A percentile compares a stretch with the other conserved stretches of the same genome.
These are phyloP conservation scores for Coniferiporia sulphurascens DNA, from an alignment of 1,284 basidiomycete genomes.

Conservation along the genomic window DNA sequence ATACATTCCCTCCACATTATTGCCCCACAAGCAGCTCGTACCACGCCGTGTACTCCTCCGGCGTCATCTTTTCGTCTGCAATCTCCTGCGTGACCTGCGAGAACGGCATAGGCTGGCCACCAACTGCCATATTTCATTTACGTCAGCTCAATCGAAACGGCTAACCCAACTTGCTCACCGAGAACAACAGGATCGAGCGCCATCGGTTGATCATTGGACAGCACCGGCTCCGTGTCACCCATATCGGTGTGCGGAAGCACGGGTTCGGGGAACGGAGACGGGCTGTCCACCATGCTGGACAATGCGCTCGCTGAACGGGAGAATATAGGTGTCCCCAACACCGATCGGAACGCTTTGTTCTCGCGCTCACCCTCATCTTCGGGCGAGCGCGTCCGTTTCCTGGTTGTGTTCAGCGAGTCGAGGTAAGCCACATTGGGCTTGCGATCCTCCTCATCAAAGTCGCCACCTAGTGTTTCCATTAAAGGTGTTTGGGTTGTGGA, in stretches of 20 bases:
- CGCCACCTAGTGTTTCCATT: slow-evolving; percentile 38
- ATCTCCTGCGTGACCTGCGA: slow-evolving; percentile 78
- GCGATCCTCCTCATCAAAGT: slow-evolving; percentile 54
- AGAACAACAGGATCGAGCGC: slow-evolving; percentile 56
- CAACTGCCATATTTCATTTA: slow-evolving; percentile 44
- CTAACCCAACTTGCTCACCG: slow-evolving; percentile 40
- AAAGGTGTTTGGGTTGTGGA: slow-evolving; percentile 57
- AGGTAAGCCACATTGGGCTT: slow-evolving; percentile 62
- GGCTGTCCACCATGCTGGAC: slow-evolving; percentile 12
- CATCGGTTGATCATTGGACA: slow-evolving; percentile 15
- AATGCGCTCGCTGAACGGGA: slow-evolving; percentile 9
- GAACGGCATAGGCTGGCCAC: slow-evolving; percentile 61
- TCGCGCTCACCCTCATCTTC: slow-evolving; percentile 45
- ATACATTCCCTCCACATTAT: neutral
- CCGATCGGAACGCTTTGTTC: slow-evolving; percentile 34
- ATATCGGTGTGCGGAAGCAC: slow-evolving; percentile 17
- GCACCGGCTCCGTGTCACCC: slow-evolving; percentile 21
- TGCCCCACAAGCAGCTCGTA: slow-evolving; percentile 56
- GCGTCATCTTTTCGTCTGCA: slow-evolving; percentile 71
- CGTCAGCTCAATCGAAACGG: neutral
- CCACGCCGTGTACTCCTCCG: slow-evolving; percentile 78
- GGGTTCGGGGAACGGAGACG: slow-evolving; percentile 1
- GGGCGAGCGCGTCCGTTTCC: slow-evolving; percentile 63
- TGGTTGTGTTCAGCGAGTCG: slow-evolving; percentile 60
- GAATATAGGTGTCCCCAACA: slow-evolving; percentile 15